These are phyloP conservation scores for Zymoseptoria brevis DNA, from an alignment of 2,329 filamentous ascomycete species.

Conservation along the genomic window DNA sequence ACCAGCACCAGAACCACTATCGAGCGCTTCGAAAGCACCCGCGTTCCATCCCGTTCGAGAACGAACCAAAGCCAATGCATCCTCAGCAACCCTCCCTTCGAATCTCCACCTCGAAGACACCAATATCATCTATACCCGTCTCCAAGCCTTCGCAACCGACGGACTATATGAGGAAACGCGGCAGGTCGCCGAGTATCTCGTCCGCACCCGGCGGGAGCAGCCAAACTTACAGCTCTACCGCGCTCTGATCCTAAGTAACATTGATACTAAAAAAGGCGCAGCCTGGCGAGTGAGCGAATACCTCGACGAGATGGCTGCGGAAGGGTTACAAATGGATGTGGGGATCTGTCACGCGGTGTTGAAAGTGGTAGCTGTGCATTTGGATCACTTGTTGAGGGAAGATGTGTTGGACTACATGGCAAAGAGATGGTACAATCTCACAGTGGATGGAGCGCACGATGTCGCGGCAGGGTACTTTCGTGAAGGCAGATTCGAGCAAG, in stretches of 20 bases:
- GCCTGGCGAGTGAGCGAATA: constrained; percentile 54
- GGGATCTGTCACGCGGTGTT: constrained; percentile 65
- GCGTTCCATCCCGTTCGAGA: neutral
- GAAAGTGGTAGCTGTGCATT: constrained; percentile 70
- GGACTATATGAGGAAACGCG: constrained; percentile 35
- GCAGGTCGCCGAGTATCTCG: constrained; percentile 49
- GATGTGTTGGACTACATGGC: constrained; percentile 67
- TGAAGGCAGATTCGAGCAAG: constrained; percentile 76
- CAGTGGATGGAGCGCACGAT: constrained; percentile 54
- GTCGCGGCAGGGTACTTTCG: constrained; percentile 67
- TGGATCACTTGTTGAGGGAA: constrained; percentile 69
- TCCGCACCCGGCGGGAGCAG: constrained; percentile 47
- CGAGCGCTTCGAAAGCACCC: neutral
- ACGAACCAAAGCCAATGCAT: neutral
- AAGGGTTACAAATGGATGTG: constrained; percentile 55
- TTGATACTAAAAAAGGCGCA: constrained; percentile 56
- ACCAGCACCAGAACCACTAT: neutral
- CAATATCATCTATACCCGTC: constrained; percentile 40
- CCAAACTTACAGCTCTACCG: constrained; percentile 60
- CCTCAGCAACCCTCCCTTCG: neutral
- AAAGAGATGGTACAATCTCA: constrained; percentile 60
- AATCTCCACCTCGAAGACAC: constrained; percentile 13
- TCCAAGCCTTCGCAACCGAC: constrained; percentile 37
- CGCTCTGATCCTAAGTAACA: constrained; percentile 65
- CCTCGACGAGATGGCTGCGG: constrained; percentile 62